Evolutionary conservation across 352 stramenopile species (phyloP).

Genomic region (Hyaloperonospora arabidopsidis): DNA sequence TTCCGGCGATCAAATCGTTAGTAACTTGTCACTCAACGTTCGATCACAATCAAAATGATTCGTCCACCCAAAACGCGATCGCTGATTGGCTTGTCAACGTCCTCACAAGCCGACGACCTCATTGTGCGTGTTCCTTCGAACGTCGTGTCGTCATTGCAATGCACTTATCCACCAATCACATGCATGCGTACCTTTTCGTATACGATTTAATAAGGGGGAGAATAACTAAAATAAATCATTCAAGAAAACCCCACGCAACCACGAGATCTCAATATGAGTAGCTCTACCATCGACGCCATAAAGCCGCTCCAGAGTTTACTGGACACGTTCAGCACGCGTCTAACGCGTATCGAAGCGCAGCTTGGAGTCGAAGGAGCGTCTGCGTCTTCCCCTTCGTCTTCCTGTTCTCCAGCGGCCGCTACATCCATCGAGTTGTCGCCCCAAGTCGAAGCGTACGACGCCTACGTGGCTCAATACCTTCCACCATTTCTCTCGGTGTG

Average conservation of each 20-base stretch:
- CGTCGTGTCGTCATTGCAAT: too few species aligned
- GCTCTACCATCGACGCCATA: constrained; percentile 36
- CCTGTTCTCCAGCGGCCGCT: constrained; percentile 6
- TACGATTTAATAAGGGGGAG: too few species aligned
- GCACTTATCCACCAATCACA: too few species aligned
- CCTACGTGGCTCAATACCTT: constrained; percentile 75
- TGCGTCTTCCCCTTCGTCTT: constrained; percentile 4
- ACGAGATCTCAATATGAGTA: background rate
- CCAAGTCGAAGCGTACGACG: constrained; percentile 87
- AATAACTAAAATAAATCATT: too few species aligned
- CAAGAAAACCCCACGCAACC: background rate
- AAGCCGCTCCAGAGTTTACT: constrained; percentile 82
- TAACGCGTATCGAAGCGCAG: constrained; percentile 71
- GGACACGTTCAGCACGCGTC: constrained; percentile 64
- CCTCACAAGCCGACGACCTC: too few species aligned
- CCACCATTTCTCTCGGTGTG: constrained; percentile 73
- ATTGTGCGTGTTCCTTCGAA: too few species aligned
- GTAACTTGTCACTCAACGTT: too few species aligned
- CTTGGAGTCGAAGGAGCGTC: constrained; percentile 43
- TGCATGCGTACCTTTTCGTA: too few species aligned
- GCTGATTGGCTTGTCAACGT: too few species aligned
- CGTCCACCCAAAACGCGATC: too few species aligned
- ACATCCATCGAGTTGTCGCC: constrained; percentile 39
- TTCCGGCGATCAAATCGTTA: too few species aligned
- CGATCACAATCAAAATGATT: too few species aligned